Evolutionary conservation across 2,329 filamentous ascomycete genomes (phyloP).

Genomic region (Aspergillus sp.): DNA sequence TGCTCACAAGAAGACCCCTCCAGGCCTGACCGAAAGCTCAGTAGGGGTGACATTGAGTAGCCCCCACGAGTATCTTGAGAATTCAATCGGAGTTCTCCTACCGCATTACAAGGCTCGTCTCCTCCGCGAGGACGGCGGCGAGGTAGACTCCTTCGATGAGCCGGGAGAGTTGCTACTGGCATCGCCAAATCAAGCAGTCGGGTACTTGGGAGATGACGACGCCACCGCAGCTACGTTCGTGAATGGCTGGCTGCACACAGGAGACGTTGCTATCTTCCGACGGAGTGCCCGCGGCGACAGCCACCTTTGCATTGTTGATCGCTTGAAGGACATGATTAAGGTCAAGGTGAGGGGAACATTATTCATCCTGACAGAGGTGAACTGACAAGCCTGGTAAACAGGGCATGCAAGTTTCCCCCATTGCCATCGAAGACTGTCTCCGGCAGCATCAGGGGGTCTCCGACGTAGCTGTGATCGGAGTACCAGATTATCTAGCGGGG

Average conservation of each 20-base stretch:
- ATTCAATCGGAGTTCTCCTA: not conserved
- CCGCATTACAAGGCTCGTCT: not conserved
- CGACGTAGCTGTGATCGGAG: not conserved
- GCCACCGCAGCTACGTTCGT: not conserved
- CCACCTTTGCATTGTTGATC: not conserved
- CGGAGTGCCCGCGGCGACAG: not conserved
- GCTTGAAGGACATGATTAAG: not conserved
- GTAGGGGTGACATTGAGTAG: not conserved
- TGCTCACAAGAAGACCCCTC: not conserved
- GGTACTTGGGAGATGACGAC: not conserved
- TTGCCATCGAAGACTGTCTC: slow-evolving; percentile 2
- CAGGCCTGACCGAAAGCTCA: not conserved
- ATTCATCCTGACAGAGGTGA: not conserved
- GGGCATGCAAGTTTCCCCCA: slow-evolving; percentile 4
- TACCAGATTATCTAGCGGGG: not conserved
- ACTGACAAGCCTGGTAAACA: not conserved
- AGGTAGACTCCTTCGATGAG: not conserved
- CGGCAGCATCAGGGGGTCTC: not conserved
- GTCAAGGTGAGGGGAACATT: not conserved
- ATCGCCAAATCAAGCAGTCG: not conserved
- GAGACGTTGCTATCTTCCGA: not conserved
- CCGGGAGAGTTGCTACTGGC: not conserved
- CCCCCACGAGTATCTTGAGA: not conserved
- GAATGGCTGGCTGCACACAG: not conserved
- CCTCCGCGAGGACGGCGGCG: not conserved